phyloP scores from a whole-genome alignment of 495 filamentous ascomycete genomes.

The Acidiella bohemica region DNA sequence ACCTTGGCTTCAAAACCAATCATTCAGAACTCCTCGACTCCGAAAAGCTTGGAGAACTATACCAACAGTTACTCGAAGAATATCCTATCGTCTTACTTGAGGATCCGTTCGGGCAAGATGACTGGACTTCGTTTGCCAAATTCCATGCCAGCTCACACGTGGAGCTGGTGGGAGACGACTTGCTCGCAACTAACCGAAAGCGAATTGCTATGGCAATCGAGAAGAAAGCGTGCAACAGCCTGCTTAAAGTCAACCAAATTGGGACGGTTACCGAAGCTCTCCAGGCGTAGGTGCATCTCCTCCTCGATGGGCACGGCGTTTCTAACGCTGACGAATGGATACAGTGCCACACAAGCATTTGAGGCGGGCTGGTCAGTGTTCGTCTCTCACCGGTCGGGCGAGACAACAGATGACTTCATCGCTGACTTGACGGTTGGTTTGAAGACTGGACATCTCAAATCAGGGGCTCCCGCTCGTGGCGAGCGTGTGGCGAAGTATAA shows the following conservation, averaged over 20 bases:
- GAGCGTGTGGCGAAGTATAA: slow-evolving; percentile 13
- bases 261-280: slow-evolving; percentile 9
- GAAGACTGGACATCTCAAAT: slow-evolving; percentile 8
- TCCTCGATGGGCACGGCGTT: not conserved
- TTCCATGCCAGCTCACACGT: slow-evolving; percentile 3
- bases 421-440: slow-evolving; percentile 10
- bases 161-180: slow-evolving; percentile 11
- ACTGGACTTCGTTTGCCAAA: slow-evolving; percentile 1
- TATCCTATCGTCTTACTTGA: slow-evolving; percentile 13
- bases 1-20: slow-evolving; percentile 7
- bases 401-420: slow-evolving; percentile 15
- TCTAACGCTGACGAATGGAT: not conserved
- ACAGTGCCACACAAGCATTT: slow-evolving; percentile 2
- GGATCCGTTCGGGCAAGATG: slow-evolving; percentile 12
- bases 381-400: slow-evolving; percentile 7
- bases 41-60: not conserved
- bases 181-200: slow-evolving; percentile 9
- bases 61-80: slow-evolving; percentile 4
- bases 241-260: slow-evolving; percentile 11
- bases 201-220: not conserved
- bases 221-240: slow-evolving; percentile 9
- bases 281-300: slow-evolving; percentile 1
- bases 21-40: not conserved
- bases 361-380: slow-evolving; percentile 7
- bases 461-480: slow-evolving; percentile 4